Evolutionary conservation across 2,329 filamentous ascomycete genomes (phyloP).

Genomic region (Monilinia fructicola): DNA sequence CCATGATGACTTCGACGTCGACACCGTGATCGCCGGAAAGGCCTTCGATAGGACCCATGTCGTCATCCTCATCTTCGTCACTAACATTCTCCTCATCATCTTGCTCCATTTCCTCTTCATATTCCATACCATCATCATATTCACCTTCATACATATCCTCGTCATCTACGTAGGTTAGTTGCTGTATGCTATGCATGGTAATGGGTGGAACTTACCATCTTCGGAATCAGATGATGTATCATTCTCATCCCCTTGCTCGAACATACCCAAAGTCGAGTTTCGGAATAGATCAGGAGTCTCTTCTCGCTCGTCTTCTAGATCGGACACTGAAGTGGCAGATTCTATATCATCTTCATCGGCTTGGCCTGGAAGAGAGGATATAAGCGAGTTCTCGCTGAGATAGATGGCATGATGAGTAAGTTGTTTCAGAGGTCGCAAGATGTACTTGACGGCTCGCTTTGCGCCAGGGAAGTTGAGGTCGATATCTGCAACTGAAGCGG

Average conservation of each 20-base stretch:
- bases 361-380: slow-evolving; percentile 64
- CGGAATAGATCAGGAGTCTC: slow-evolving; percentile 97
- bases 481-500: slow-evolving; percentile 89
- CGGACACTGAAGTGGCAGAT: slow-evolving; percentile 84
- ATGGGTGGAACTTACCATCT: slow-evolving; percentile 50
- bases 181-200: background rate
- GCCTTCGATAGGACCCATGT: slow-evolving; percentile 83
- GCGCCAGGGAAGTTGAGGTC: slow-evolving; percentile 92
- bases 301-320: slow-evolving; percentile 80
- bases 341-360: slow-evolving; percentile 84
- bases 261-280: slow-evolving; percentile 92
- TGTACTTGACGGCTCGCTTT: slow-evolving; percentile 94
- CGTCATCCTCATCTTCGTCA: slow-evolving; percentile 80
- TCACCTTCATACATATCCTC: slow-evolving; percentile 94
- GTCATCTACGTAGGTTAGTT: slow-evolving; percentile 59
- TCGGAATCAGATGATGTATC: slow-evolving; percentile 72
- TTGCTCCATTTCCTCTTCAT: slow-evolving; percentile 76
- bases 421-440: slow-evolving; percentile 82
- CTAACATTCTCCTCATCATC: slow-evolving; percentile 87
- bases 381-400: slow-evolving; percentile 68
- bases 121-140: slow-evolving; percentile 87
- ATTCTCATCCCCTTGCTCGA: slow-evolving; percentile 78
- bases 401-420: slow-evolving; percentile 84
- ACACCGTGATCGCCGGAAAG: slow-evolving; percentile 61
- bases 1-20: slow-evolving; percentile 74